These are phyloP conservation scores for Rehmannia glutinosa DNA, from an alignment of 257 asterid genomes.

Conservation along the genomic window DNA sequence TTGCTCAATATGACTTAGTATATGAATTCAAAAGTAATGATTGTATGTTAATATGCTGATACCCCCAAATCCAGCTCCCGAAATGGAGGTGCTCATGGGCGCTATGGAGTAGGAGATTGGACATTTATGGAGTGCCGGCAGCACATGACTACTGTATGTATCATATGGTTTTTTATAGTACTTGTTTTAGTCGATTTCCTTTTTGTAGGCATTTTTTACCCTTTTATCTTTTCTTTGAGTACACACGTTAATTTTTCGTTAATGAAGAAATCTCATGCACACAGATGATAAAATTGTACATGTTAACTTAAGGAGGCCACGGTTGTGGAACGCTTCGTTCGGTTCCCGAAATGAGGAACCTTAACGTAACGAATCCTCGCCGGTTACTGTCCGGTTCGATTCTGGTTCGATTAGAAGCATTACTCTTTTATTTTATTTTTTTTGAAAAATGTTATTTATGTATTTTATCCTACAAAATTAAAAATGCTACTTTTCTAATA, in stretches of 20 bases:
- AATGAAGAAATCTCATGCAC: neutral
- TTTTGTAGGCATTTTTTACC: neutral
- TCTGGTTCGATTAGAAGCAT: too few species aligned
- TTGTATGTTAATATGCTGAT: slow-evolving; percentile 23
- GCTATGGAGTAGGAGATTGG: slow-evolving; percentile 96
- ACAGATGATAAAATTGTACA: neutral
- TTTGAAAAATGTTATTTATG: too few species aligned
- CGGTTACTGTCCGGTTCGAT: too few species aligned
- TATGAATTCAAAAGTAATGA: neutral
- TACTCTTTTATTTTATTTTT: too few species aligned
- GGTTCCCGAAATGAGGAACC: too few species aligned
- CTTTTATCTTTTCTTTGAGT: neutral
- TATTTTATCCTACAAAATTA: too few species aligned
- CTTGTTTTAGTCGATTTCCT: slow-evolving; percentile 19
- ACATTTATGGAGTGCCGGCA: slow-evolving; percentile 79
- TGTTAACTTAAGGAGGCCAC: too few species aligned
- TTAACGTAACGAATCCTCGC: too few species aligned
- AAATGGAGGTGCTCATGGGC: slow-evolving; percentile 98
- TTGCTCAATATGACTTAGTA: neutral
- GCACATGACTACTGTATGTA: slow-evolving; percentile 68
- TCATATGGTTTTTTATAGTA: slow-evolving; percentile 13
- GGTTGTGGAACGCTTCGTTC: too few species aligned
- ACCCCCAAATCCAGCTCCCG: slow-evolving; percentile 53
- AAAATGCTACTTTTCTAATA: too few species aligned
- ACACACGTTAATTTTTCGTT: neutral